phyloP scores from a whole-genome alignment of 1,284 basidiomycete species.

The Heterobasidion parviporum region DNA sequence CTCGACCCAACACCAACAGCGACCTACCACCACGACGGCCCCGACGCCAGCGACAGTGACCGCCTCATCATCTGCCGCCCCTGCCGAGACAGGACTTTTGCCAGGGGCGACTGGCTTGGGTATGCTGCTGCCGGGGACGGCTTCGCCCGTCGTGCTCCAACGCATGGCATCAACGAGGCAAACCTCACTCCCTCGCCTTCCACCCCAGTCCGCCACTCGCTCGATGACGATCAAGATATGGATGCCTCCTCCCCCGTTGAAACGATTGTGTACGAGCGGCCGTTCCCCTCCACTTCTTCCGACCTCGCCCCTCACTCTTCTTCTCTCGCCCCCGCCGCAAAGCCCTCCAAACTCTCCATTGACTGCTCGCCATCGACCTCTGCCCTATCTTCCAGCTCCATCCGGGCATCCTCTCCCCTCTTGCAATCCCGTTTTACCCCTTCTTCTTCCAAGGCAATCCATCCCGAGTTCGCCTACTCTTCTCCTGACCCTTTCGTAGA shows the following conservation, averaged over 20 bases:
- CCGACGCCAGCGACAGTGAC: slow-evolving; percentile 25
- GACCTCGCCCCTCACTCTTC: slow-evolving; percentile 9
- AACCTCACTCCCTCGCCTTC: slow-evolving; percentile 11
- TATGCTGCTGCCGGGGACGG: slow-evolving; percentile 10
- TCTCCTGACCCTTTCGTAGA: slow-evolving; percentile 55
- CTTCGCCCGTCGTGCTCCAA: slow-evolving; percentile 15
- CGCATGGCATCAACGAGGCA: slow-evolving; percentile 22
- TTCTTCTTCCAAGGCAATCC: slow-evolving; percentile 13
- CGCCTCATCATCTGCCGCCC: slow-evolving; percentile 24
- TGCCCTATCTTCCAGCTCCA: background rate
- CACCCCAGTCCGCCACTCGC: slow-evolving; percentile 15
- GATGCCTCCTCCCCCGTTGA: slow-evolving; percentile 5
- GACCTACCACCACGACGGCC: slow-evolving; percentile 16
- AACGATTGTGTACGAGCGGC: slow-evolving; percentile 1
- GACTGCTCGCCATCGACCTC: background rate
- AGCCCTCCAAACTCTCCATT: background rate
- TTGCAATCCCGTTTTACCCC: slow-evolving; percentile 5
- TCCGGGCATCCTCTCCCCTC: slow-evolving; percentile 1
- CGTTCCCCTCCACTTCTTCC: background rate
- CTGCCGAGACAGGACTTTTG: slow-evolving; percentile 22
- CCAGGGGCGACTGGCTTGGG: slow-evolving; percentile 4
- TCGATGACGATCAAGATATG: slow-evolving; percentile 19
- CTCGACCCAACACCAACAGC: slow-evolving; percentile 13
- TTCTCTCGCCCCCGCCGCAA: slow-evolving; percentile 1
- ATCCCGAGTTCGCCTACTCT: slow-evolving; percentile 7